Base-by-base conservation (phyloP, 768 basidiomycete species). In the Grammothele lineata region DNA sequence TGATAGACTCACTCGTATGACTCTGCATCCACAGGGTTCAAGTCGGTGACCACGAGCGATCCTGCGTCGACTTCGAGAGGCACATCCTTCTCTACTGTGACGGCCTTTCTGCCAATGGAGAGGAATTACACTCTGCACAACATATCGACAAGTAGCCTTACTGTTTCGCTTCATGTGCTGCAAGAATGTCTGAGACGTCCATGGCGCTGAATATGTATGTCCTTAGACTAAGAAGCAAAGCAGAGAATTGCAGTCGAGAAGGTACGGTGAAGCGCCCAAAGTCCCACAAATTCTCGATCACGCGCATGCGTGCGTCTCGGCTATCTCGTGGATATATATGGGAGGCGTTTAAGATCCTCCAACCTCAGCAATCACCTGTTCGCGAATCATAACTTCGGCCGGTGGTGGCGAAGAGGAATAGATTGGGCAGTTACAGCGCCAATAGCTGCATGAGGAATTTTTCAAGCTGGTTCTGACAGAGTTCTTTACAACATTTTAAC, bases 161-260 rank as follows among this genome's bases (percentile, higher is more conserved):
- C 89, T 74, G 75, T 76, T 83, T 85, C 40, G 78, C 79, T 9
- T 79, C 76, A 65, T 89, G 83, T 14, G 80, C 78, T 39, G 83
- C 83, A 15, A 93, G 76, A 43, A 92, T 80, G 56, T 76, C 76
- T 8, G 90, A 85, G 47, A 92, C 87, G 70, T 92, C 88, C 88
- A 92, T 91, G 45, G 5, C 25, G 23, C n/a, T n/a, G n/a, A 27
- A 22, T n/a, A n/a, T n/a, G n/a, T n/a, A n/a, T n/a, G n/a, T n/a
- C 5, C 25, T 38, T 27, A 18, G 11, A 25, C 33, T 10, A 12
- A 3, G 36, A 26, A 41, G 34, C 24, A 6, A 36, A 3, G 6
- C 27, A 19, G 40, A 5, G 33, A 32, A 4, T 30, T 7, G 27
- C 14, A 30, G 32, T 2, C 12, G 21, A 38, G 22, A 26, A 24